phyloP scores from a whole-genome alignment of 139 green algal species.

The Picochlorum sp. region DNA sequence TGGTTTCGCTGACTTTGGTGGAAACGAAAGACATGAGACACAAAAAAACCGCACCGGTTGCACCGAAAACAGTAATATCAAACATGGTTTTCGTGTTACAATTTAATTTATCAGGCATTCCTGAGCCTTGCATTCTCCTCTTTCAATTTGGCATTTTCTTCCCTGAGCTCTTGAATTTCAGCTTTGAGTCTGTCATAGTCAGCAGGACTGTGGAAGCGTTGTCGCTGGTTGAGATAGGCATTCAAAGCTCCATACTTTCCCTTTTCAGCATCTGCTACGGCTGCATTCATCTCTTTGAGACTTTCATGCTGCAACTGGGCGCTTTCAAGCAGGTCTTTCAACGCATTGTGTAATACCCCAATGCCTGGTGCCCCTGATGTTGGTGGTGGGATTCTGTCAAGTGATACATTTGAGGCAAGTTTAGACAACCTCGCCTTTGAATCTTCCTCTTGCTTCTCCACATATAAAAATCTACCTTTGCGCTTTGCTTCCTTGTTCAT shows the following conservation, averaged over 20 bases:
- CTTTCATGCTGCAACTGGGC: conserved; percentile 29
- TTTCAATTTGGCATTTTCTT: conserved; percentile 44
- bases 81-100: conserved; percentile 6
- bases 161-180: conserved; percentile 36
- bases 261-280: conserved; percentile 43
- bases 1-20: no score
- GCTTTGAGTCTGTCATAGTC: conserved; percentile 26
- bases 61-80: conserved; percentile 45
- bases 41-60: conserved; percentile 10
- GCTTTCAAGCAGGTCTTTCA: conserved; percentile 58
- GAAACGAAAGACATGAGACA: no score
- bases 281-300: conserved; percentile 40
- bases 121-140: conserved; percentile 26
- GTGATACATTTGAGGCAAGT: conserved; percentile 7
- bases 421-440: conserved; percentile 3
- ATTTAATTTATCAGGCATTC: no score
- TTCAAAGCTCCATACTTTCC: conserved; percentile 40
- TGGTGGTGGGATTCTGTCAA: conserved; percentile 2
- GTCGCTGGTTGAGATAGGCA: conserved; percentile 31
- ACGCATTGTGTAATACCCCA: conserved; percentile 29
- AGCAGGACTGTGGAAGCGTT: conserved; percentile 2
- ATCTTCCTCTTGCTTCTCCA: conserved; percentile 48
- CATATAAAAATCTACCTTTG: conserved; percentile 76
- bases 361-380: conserved; percentile 2
- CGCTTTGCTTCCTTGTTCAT: conserved; percentile 36